A percentile compares a stretch with the other conserved stretches of the same genome.
phyloP scores from a whole-genome alignment of 768 basidiomycete genomes.

The Mycena epipterygia region DNA sequence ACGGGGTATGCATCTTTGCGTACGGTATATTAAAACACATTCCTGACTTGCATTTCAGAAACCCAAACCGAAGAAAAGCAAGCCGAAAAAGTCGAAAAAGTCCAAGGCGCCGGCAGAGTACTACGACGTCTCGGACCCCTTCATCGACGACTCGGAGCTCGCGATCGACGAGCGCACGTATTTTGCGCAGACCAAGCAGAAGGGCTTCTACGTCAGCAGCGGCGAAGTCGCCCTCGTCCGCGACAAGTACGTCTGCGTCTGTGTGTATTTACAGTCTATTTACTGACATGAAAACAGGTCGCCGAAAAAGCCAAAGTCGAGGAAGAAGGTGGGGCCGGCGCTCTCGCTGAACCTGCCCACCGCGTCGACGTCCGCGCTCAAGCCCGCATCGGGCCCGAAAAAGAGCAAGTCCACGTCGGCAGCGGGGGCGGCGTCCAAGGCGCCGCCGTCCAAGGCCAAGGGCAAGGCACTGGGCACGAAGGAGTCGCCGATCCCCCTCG shows the following conservation, averaged over 20 bases:
- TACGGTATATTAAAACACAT: not conserved
- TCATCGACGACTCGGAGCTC: conserved; percentile 98
- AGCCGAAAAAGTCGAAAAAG: conserved; percentile 32
- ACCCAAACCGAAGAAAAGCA: conserved; percentile 48
- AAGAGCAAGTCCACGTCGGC: conserved; percentile 31
- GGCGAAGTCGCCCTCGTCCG: conserved; percentile 91
- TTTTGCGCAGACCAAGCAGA: conserved; percentile 92
- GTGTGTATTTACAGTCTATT: conserved; percentile 29
- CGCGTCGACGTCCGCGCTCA: conserved; percentile 25
- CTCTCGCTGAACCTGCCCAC: conserved; percentile 36
- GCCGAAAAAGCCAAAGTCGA: conserved; percentile 77
- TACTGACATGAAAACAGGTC: conserved; percentile 52
- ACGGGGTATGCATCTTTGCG: conserved; percentile 12
- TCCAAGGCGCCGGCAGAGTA: conserved; percentile 71
- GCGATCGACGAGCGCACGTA: conserved; percentile 91
- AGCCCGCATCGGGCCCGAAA: conserved; percentile 29
- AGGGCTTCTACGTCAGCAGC: conserved; percentile 92
- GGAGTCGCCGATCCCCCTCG: conserved; percentile 62
- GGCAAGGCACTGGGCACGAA: conserved; percentile 52
- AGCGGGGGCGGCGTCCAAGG: conserved; percentile 7
- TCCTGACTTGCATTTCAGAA: conserved; percentile 44
- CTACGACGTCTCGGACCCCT: conserved; percentile 93
- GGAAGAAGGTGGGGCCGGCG: conserved; percentile 52
- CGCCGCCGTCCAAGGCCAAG: conserved; percentile 37
- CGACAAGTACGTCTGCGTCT: conserved; percentile 64